phyloP scores from a whole-genome alignment of 1,139 yeast genomes.

The Saccharomyces pastorianus region DNA sequence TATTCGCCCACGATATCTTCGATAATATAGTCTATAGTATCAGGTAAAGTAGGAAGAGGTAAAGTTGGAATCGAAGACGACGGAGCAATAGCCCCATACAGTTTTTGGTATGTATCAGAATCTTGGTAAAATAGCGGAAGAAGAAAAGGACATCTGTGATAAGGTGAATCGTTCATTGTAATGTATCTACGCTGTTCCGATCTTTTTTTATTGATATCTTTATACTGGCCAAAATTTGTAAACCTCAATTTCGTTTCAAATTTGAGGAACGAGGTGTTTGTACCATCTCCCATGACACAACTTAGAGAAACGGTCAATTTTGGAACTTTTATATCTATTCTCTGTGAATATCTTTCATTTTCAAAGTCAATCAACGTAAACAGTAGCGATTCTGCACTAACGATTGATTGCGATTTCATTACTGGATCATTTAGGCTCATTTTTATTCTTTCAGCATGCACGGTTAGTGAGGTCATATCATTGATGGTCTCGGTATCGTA shows the following conservation, averaged over 20 bases:
- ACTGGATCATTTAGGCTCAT: conserved; percentile 31
- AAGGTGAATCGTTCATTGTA: conserved; percentile 69
- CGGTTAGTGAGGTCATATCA: conserved; percentile 57
- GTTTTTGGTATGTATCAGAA: conserved; percentile 36
- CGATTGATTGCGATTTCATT: conserved; percentile 22
- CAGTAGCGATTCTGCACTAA: conserved; percentile 36
- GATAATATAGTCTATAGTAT: conserved; percentile 36
- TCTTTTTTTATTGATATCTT: conserved; percentile 41
- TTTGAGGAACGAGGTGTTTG: conserved; percentile 20
- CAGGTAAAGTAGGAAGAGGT: conserved; percentile 51
- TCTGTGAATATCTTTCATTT: conserved; percentile 54
- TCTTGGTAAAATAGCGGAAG: conserved; percentile 45
- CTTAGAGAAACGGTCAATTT: conserved; percentile 28
- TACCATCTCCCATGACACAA: conserved; percentile 16
- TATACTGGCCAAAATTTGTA: conserved; percentile 53
- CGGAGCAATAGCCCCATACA: conserved; percentile 50
- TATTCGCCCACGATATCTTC: conserved; percentile 31
- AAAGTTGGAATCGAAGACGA: conserved; percentile 59
- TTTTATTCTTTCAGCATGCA: conserved; percentile 26
- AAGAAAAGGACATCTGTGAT: conserved; percentile 68
- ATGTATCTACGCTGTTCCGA: conserved; percentile 58
- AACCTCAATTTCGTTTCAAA: conserved; percentile 50
- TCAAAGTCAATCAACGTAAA: conserved; percentile 61
- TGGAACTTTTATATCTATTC: conserved; percentile 47
- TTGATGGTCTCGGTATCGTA: conserved; percentile 48